Evolutionary conservation across 2,329 filamentous ascomycete genomes (phyloP), one percentile per base, ranked within the genome.

Genomic region (Fusarium sp.): DNA sequence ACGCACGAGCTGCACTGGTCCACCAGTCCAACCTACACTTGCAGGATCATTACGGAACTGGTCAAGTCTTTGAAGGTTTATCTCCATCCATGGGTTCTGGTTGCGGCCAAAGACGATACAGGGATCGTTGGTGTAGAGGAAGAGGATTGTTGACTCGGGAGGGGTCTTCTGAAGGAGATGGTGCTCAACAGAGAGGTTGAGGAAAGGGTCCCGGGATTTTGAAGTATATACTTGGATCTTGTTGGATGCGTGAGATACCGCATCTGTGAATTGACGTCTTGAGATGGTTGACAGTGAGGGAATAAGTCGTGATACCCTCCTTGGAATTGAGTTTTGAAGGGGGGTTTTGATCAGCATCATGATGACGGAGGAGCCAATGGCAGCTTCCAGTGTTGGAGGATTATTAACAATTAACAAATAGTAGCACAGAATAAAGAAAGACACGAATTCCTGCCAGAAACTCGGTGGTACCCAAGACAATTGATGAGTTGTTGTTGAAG

Each of bases 41-140:
- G 72, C 63, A 11, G 71, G 72, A 11, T 54, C 53, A n/a, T 66
- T 48, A 10, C 68, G 59, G 51, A 73, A 72, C 54, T 68, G 70
- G 4, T 74, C 74, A 4, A 97, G 82, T 2, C 88, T 83, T 41
- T 82, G 82, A 11, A 98, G 85, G 77, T 97, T 93, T 66, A 93
- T 90, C 82, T 99, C 96, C 11, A 93, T 86, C 96, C 95, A 99
- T 56, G 96, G 96, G 79, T 99, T 99, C 82, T 99, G 96, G 79
- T 99, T 99, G 64, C 96, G 90, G 45, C 96, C 96, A 72, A 99
- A 91, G 77, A 99, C 90, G 63, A 99, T 87, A 78, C 93, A 94
- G 1, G 95, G 94, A 40, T 88, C 82, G 81, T 99, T 98, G 74
- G 89, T 88, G 82, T 98, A 99, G 53, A 98, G 87, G 59, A 98